Percentiles rank a stretch among this genome's conserved stretches.
phyloP scores from a whole-genome alignment of 345 rosid genomes.

The Murraya koenigii region DNA sequence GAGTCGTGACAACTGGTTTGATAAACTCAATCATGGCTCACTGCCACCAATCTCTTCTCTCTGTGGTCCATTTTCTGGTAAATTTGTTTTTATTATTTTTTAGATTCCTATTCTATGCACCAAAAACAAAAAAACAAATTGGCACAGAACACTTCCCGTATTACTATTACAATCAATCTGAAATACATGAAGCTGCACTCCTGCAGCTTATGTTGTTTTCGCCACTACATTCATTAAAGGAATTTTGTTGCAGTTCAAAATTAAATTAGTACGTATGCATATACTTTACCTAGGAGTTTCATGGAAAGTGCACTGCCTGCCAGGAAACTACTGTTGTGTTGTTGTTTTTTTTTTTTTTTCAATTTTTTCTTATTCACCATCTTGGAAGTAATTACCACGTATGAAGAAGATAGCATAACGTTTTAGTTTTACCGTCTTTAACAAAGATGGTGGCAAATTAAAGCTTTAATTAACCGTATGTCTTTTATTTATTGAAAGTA shows the following conservation, averaged over 20 bases:
- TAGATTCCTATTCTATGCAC: too few relatives aligned
- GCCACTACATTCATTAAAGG: background rate
- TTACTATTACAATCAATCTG: background rate
- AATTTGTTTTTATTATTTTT: background rate
- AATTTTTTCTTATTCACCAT: too few relatives aligned
- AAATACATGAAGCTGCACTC: too few relatives aligned
- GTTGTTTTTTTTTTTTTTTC: too few relatives aligned
- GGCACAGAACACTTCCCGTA: background rate
- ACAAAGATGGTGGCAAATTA: background rate
- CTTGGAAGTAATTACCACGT: too few relatives aligned
- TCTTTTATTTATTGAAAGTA: background rate
- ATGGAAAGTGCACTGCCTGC: background rate
- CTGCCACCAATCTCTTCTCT: background rate
- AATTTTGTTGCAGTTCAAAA: background rate
- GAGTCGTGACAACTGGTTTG: slow-evolving; percentile 8
- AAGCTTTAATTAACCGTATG: background rate
- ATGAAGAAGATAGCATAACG: too few relatives aligned
- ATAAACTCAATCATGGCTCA: slow-evolving; percentile 8
- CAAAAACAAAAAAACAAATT: background rate
- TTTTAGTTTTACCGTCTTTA: background rate
- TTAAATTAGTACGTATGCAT: background rate
- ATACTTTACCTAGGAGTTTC: background rate
- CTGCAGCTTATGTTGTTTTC: too few relatives aligned
- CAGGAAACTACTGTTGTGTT: too few relatives aligned
- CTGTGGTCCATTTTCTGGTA: background rate